phyloP scores from a whole-genome alignment of 441 rosid genomes.

The Theobroma grandiflorum region DNA sequence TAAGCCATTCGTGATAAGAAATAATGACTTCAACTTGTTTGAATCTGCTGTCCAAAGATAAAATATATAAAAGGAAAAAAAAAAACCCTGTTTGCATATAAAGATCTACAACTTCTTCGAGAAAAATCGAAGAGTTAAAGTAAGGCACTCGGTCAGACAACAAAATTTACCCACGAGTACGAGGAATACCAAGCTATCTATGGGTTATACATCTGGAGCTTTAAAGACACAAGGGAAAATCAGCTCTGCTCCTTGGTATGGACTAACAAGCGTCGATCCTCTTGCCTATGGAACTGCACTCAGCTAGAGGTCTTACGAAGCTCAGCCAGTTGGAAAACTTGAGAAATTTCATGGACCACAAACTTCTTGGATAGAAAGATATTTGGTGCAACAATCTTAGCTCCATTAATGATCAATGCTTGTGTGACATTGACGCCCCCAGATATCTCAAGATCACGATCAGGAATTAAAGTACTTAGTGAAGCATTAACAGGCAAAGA shows the following conservation, averaged over 20 bases:
- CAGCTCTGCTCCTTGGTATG: background rate
- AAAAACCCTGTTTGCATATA: background rate
- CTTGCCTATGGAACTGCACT: background rate
- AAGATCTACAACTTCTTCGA: background rate
- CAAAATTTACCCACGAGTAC: background rate
- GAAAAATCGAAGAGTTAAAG: background rate
- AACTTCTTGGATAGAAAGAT: slow-evolving; percentile 53
- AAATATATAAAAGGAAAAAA: background rate
- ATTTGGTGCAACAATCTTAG: slow-evolving; percentile 58
- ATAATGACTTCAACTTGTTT: background rate
- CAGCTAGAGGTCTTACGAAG: slow-evolving; percentile 35
- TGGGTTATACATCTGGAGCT: background rate
- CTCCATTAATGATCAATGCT: slow-evolving; percentile 53
- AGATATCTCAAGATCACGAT: slow-evolving; percentile 49
- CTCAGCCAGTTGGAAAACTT: slow-evolving; percentile 46
- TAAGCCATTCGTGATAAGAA: background rate
- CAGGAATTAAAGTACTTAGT: slow-evolving; percentile 54
- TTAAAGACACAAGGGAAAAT: background rate
- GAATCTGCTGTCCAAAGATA: background rate
- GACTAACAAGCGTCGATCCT: background rate
- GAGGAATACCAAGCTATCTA: background rate
- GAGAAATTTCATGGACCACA: slow-evolving; percentile 71
- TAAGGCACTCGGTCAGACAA: background rate
- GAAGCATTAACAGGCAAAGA: slow-evolving; percentile 49
- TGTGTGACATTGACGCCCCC: slow-evolving; percentile 27